Percentiles rank a stretch among this genome's conserved stretches.
Conservation (phyloP, 345 rosid species). For the Viola odorata region DNA sequence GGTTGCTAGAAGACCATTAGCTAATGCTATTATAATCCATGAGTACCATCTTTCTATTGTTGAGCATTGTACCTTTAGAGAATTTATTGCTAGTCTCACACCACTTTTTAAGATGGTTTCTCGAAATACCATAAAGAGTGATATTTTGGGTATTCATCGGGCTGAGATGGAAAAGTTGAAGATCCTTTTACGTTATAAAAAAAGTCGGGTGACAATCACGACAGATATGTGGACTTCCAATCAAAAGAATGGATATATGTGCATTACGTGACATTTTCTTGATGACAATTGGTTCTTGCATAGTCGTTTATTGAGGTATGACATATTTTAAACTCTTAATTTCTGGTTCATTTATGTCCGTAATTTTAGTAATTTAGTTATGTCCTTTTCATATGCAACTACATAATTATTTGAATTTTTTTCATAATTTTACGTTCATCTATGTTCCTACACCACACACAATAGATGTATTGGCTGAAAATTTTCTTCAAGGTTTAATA, state of each 20-base stretch:
- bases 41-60: too few species aligned
- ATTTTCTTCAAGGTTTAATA: too few species aligned
- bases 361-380: too few species aligned
- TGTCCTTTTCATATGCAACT: too few species aligned
- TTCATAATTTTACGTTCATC: too few species aligned
- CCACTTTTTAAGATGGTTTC: neutral
- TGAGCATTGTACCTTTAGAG: neutral
- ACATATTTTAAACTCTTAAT: neutral
- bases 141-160: conserved; percentile 7
- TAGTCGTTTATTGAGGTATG: neutral
- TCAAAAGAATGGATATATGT: conserved; percentile 7
- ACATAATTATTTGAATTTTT: too few species aligned
- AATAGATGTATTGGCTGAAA: too few species aligned
- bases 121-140: neutral
- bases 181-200: neutral
- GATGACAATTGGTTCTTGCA: conserved; percentile 2
- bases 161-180: neutral
- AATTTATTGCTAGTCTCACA: neutral
- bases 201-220: conserved; percentile 1
- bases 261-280: conserved; percentile 1
- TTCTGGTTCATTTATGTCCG: too few species aligned
- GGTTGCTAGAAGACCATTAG: too few species aligned
- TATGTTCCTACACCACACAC: too few species aligned
- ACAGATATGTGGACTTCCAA: conserved; percentile 1
- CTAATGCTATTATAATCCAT: neutral